Conservation (phyloP, 495 filamentous ascomycete genomes). For the Sphaerosporella brunnea region DNA sequence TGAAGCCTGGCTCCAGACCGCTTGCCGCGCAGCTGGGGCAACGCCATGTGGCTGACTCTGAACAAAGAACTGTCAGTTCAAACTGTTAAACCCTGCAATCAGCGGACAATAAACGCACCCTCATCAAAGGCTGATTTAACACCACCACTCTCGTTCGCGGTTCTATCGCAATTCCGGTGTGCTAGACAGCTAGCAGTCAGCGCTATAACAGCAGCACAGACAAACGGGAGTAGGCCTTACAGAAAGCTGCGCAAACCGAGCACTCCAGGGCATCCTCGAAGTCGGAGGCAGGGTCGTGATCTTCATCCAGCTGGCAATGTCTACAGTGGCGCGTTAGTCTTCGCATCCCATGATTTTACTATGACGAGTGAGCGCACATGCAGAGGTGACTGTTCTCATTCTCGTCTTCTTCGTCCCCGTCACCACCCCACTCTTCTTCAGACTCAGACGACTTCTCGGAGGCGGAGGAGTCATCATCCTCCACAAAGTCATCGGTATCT, state of each 20-base stretch:
- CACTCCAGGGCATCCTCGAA: slow-evolving; percentile 77
- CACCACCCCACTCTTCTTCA: slow-evolving; percentile 38
- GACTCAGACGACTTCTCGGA: slow-evolving; percentile 15
- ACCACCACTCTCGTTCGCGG: slow-evolving; percentile 40
- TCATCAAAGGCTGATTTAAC: slow-evolving; percentile 41
- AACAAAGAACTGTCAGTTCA: slow-evolving; percentile 11
- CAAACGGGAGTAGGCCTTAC: too few relatives aligned
- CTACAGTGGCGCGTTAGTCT: too few relatives aligned
- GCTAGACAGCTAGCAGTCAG: too few relatives aligned
- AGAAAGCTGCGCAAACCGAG: slow-evolving; percentile 66
- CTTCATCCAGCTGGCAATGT: slow-evolving; percentile 59
- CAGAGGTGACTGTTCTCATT: slow-evolving; percentile 35
- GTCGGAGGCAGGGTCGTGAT: slow-evolving; percentile 69
- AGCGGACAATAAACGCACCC: slow-evolving; percentile 35
- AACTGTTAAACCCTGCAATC: not conserved
- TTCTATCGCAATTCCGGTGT: slow-evolving; percentile 83
- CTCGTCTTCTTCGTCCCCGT: slow-evolving; percentile 54
- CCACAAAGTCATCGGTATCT: slow-evolving; percentile 26
- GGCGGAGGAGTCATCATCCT: slow-evolving; percentile 30
- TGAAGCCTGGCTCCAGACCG: slow-evolving; percentile 38
- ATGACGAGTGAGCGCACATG: slow-evolving; percentile 56
- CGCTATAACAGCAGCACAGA: too few relatives aligned
- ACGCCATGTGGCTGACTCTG: slow-evolving; percentile 53
- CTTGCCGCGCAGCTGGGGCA: slow-evolving; percentile 61
- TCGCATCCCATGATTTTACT: too few relatives aligned